Evolutionary conservation across 257 asterid species (phyloP), one percentile per base, ranked within the genome.

Genomic region (Knoxia roxburghii): DNA sequence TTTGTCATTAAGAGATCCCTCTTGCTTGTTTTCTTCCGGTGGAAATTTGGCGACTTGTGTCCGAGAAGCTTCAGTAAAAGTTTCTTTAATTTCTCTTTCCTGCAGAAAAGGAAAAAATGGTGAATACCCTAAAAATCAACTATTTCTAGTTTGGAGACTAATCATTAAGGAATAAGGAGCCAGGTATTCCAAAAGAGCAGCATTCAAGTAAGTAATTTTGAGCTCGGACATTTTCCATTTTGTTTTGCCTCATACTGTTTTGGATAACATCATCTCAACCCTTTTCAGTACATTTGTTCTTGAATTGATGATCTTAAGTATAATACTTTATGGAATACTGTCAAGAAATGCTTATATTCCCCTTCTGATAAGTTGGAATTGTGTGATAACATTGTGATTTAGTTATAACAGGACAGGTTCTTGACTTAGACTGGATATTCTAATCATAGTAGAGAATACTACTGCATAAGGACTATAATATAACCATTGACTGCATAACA

Each of bases 91-190:
- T 43, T 40, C 58, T 23, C 8, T 45, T 60, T 50, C 57, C 67
- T 69, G 73, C 73, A 58, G 58, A 45, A 27, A 37, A 3, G 41
- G 41, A 37, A 57, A 56, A 48, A 57, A 10, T 8, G n/a, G 1
- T 39, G 64, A 54, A 26, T 30, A 35, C 5, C 61, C n/a, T 35
- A 26, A 65, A 49, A 26, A 23, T 29, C 21, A 51, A 65, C 11
- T 3, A 12, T 41, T 33, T n/a, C 26, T 33, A 53, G 10, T 21
- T 35, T 37, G 26, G 39, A 40, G 54, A 17, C 26, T 14, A 18
- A 65, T 5, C 32, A 68, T 20, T 39, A 21, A 60, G 21, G 15
- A 20, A 35, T 27, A 26, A 26, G 17, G 45, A 39, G 32, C 21
- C 39, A 41, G 32, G 15, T n/a, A 1, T n/a, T 61, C 50, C 8